Conservation (phyloP, 345 rosid genomes). For the Salix brachista region DNA sequence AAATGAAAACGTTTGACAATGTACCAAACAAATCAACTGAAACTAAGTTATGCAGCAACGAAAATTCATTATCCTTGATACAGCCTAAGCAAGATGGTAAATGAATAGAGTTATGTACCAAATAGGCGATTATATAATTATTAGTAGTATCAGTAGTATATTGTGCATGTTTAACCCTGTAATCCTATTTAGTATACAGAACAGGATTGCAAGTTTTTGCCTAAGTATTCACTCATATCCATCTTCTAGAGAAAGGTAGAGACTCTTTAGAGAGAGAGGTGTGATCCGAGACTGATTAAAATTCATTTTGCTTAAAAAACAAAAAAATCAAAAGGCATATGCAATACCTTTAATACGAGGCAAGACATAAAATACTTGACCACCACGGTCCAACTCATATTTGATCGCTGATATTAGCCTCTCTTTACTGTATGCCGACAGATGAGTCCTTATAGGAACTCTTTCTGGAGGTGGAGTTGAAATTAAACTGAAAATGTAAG, state of each 20-base stretch:
- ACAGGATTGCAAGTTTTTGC: not conserved
- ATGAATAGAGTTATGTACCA: not conserved
- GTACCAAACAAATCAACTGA: not conserved
- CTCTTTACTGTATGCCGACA: conserved; percentile 59
- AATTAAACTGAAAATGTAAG: conserved; percentile 57
- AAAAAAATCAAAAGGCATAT: not conserved
- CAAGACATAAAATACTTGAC: conserved; percentile 92
- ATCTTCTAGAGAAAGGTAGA: too few species aligned
- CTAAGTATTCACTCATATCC: too few species aligned
- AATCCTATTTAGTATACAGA: not conserved
- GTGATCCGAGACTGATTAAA: too few species aligned
- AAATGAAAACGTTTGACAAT: not conserved
- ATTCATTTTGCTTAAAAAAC: too few species aligned
- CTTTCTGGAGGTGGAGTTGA: conserved; percentile 98
- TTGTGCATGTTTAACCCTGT: not conserved
- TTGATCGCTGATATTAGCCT: conserved; percentile 66
- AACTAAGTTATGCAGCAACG: not conserved
- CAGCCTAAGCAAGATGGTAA: not conserved
- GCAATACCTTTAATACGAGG: conserved; percentile 85
- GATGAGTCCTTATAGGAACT: conserved; percentile 89
- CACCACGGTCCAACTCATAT: conserved; percentile 78
- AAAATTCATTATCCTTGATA: not conserved
- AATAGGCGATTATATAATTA: not conserved
- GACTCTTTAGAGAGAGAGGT: too few species aligned
- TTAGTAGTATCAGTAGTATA: not conserved